Percentiles rank a stretch among this genome's conserved stretches.
These are phyloP conservation scores for Allomyces macrogynus DNA, from an alignment of 192 early-diverging fungal genomes.

Conservation along the genomic window DNA sequence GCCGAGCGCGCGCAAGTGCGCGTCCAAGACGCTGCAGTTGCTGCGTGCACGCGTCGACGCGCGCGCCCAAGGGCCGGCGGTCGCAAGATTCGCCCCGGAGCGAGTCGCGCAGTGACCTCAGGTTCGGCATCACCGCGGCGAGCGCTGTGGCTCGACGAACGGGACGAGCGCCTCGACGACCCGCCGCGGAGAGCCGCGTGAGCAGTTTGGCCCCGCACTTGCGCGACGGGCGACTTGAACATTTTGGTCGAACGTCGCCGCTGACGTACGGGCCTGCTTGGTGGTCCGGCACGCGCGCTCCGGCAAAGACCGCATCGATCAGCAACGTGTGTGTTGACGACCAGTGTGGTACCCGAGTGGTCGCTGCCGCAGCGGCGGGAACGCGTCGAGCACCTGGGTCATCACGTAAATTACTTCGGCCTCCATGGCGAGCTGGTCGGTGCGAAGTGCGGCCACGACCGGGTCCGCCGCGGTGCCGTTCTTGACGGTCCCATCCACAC, in stretches of 20 bases:
- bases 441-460: constrained; percentile 1
- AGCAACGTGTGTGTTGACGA: constrained; percentile 58
- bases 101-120: constrained; percentile 14
- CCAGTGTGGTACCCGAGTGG: constrained; percentile 19
- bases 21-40: constrained; percentile 11
- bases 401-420: constrained; percentile 73
- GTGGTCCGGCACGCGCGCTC: constrained; percentile 32
- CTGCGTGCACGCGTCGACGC: constrained; percentile 8
- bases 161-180: constrained; percentile 26
- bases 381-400: constrained; percentile 44
- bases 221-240: not conserved
- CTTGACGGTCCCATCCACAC: not conserved
- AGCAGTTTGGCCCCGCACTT: not conserved
- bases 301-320: constrained; percentile 36
- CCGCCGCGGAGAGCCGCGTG: constrained; percentile 18
- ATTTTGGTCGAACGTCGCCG: constrained; percentile 22
- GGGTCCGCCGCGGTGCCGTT: no score
- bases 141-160: constrained; percentile 13
- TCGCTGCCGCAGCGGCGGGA: constrained; percentile 42
- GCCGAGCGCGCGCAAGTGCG: constrained; percentile 11
- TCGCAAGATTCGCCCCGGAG: constrained; percentile 14
- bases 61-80: constrained; percentile 12
- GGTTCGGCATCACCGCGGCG: constrained; percentile 9
- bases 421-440: constrained; percentile 46
- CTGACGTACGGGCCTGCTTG: constrained; percentile 35